Percentiles rank a stretch among this genome's conserved stretches.
phyloP scores from a whole-genome alignment of 305 asterid genomes.

The Fraxinus nigra region DNA sequence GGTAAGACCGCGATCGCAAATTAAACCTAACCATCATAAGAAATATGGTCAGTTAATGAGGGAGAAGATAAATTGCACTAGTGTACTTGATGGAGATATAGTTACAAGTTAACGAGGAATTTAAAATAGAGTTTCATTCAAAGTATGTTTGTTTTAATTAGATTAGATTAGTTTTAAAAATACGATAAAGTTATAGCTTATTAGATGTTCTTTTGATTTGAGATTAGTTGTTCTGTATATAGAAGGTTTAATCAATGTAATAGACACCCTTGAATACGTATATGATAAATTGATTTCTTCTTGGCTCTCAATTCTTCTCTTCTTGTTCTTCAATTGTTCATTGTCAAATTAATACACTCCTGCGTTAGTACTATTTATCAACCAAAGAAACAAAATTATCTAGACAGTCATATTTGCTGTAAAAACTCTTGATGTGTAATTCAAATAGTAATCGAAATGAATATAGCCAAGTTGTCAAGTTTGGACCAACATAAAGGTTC shows the following conservation, averaged over 20 bases:
- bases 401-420: background rate
- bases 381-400: background rate
- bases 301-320: background rate
- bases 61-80: conserved; percentile 14
- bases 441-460: background rate
- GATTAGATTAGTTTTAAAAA: background rate
- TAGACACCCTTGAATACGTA: background rate
- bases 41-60: conserved; percentile 8
- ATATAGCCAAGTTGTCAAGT: background rate
- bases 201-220: background rate
- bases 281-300: background rate
- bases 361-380: background rate
- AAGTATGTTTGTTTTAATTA: background rate
- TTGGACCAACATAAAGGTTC: background rate
- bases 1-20: conserved; percentile 87
- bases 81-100: background rate
- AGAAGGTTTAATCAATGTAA: background rate
- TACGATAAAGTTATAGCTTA: background rate
- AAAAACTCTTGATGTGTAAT: background rate
- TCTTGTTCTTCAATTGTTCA: background rate
- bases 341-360: background rate
- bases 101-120: background rate
- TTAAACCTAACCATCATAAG: conserved; percentile 51
- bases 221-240: background rate
- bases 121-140: background rate